Evolutionary conservation across 192 early-diverging fungal genomes (phyloP).

Genomic region (Powellomyces hirtus): DNA sequence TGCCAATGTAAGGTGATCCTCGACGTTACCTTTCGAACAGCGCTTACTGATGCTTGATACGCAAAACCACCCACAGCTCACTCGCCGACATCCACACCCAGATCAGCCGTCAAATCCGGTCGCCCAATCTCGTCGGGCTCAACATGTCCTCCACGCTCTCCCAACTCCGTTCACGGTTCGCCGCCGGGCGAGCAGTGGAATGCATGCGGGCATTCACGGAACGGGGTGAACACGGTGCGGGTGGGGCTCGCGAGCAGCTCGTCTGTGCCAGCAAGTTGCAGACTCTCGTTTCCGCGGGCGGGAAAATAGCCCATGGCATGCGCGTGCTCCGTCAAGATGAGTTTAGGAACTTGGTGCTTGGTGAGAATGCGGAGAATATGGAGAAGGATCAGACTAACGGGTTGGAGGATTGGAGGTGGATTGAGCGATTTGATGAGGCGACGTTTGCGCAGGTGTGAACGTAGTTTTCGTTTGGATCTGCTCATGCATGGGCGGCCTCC

Average conservation of each 20-base stretch:
- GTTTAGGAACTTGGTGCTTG: slow-evolving; percentile 11
- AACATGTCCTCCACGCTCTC: slow-evolving; percentile 6
- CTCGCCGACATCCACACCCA: slow-evolving; percentile 1
- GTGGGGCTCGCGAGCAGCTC: not conserved
- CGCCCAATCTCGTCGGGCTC: slow-evolving; percentile 1
- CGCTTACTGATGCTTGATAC: no score
- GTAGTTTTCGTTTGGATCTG: no score
- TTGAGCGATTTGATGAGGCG: slow-evolving; percentile 25
- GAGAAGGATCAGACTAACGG: slow-evolving; percentile 3
- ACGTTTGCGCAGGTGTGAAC: slow-evolving; percentile 35
- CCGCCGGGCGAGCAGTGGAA: slow-evolving; percentile 11
- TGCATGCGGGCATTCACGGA: slow-evolving; percentile 15
- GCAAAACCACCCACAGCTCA: not conserved
- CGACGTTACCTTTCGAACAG: not conserved
- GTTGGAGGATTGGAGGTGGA: slow-evolving; percentile 39
- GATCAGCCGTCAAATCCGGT: not conserved
- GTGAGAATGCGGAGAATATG: not conserved
- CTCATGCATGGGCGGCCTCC: no score
- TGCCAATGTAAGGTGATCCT: not conserved
- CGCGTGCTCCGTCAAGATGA: slow-evolving; percentile 20
- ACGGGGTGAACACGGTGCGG: not conserved
- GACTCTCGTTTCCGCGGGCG: not conserved
- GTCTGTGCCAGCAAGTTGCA: not conserved
- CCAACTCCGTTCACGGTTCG: slow-evolving; percentile 2
- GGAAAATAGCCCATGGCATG: slow-evolving; percentile 2